A percentile compares a stretch with the other conserved stretches of the same genome.
phyloP scores from a whole-genome alignment of 495 filamentous ascomycete genomes.

The Chaetomidium leptoderma region DNA sequence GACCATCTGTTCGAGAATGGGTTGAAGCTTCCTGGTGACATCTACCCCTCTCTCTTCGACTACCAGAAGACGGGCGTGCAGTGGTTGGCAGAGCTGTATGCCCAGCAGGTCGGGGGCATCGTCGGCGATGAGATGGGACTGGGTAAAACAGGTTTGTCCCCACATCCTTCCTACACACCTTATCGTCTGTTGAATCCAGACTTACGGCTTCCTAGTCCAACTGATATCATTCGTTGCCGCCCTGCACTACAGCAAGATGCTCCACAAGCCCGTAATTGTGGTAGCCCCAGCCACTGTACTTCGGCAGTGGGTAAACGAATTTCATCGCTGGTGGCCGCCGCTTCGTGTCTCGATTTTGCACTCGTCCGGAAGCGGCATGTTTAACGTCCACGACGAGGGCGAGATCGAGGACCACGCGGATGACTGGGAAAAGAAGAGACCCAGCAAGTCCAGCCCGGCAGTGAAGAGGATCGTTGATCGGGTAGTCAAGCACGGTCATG shows the following conservation, averaged over 20 bases:
- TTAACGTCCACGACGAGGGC: conserved; percentile 68
- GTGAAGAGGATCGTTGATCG: conserved; percentile 75
- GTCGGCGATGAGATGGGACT: conserved; percentile 97
- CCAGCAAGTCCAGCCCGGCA: conserved; percentile 50
- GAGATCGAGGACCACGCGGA: conserved; percentile 65
- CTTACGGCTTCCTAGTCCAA: conserved; percentile 53
- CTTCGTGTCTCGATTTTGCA: conserved; percentile 92
- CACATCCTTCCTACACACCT: neutral
- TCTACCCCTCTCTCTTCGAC: conserved; percentile 83
- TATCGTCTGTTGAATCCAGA: neutral
- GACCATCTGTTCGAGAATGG: conserved; percentile 70
- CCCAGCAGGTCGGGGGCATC: conserved; percentile 86
- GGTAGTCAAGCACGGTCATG: conserved; percentile 82
- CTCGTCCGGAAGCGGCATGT: conserved; percentile 92
- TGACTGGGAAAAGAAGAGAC: conserved; percentile 36
- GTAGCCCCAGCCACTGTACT: conserved; percentile 92
- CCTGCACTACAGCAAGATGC: conserved; percentile 80
- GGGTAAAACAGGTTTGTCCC: conserved; percentile 64
- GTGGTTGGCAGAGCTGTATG: conserved; percentile 93
- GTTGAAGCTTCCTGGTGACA: conserved; percentile 81
- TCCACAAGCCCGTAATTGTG: conserved; percentile 78
- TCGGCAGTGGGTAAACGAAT: conserved; percentile 97
- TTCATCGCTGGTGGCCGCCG: conserved; percentile 96
- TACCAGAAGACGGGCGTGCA: conserved; percentile 95
- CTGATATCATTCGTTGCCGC: conserved; percentile 86